Percentiles rank a stretch among this genome's conserved stretches.
Evolutionary conservation across 1,139 yeast species (phyloP).

Genomic region (Suhomyces bokatorum): DNA sequence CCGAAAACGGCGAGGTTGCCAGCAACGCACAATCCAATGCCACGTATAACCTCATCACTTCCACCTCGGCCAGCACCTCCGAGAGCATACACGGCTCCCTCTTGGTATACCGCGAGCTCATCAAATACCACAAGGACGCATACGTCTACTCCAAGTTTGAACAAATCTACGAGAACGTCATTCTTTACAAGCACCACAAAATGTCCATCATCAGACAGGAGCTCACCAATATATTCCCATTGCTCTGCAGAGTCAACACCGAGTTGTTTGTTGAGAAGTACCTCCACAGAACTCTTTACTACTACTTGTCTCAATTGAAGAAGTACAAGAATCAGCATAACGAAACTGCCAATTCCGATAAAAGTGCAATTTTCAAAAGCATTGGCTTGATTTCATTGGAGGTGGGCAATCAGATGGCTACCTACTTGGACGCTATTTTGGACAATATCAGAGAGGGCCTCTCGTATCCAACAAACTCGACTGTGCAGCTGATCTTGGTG

Average conservation of each 20-base stretch:
- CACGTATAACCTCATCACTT: constrained; percentile 28
- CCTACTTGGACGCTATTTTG: constrained; percentile 82
- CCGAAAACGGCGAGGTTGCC: constrained; percentile 10
- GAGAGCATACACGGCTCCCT: constrained; percentile 87
- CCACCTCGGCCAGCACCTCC: constrained; percentile 38
- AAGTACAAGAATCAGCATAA: constrained; percentile 54
- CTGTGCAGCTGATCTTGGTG: constrained; percentile 45
- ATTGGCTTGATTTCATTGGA: constrained; percentile 84
- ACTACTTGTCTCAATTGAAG: constrained; percentile 76
- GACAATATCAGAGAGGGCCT: constrained; percentile 84
- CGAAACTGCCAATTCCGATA: constrained; percentile 54
- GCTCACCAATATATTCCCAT: constrained; percentile 77
- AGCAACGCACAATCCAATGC: constrained; percentile 18
- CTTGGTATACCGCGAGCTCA: constrained; percentile 76
- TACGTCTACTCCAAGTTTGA: constrained; percentile 56
- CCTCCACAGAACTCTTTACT: constrained; percentile 75
- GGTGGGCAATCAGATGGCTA: constrained; percentile 84
- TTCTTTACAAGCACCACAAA: constrained; percentile 76
- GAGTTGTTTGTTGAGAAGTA: constrained; percentile 77
- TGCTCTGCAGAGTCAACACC: constrained; percentile 77
- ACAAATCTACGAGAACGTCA: constrained; percentile 73
- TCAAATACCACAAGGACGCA: constrained; percentile 63
- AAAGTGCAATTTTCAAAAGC: constrained; percentile 74
- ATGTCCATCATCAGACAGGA: constrained; percentile 77
- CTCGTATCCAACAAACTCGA: constrained; percentile 43